A percentile compares a stretch with the other conserved stretches of the same genome.
phyloP scores from a whole-genome alignment of 2,329 filamentous ascomycete species.

The Hypomyces rosellus region DNA sequence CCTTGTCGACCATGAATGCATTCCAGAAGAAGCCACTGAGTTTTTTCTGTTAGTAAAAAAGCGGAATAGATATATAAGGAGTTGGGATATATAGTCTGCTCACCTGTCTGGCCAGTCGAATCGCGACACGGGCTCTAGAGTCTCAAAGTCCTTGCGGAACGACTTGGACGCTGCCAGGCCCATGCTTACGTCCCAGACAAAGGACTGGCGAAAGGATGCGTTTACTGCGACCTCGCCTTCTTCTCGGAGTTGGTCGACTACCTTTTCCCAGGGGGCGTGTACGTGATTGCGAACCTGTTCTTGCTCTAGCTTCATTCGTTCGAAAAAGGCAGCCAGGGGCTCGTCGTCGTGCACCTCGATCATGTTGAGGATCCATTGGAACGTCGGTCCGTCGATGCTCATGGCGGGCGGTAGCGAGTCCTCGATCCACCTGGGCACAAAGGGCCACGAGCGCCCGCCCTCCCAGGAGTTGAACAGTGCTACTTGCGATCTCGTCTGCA shows the following conservation, averaged over 20 bases:
- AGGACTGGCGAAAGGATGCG: slow-evolving; percentile 31
- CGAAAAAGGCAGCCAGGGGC: slow-evolving; percentile 22
- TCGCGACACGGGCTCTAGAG: slow-evolving; percentile 24
- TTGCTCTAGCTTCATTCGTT: slow-evolving; percentile 21
- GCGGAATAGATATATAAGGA: background rate
- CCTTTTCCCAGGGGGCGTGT: slow-evolving; percentile 30
- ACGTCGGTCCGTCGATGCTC: slow-evolving; percentile 33
- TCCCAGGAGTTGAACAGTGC: slow-evolving; percentile 31
- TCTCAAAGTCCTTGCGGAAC: slow-evolving; percentile 15
- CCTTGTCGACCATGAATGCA: slow-evolving; percentile 29
- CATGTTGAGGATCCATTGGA: slow-evolving; percentile 32
- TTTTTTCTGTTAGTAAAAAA: background rate
- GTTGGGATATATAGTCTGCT: slow-evolving; percentile 10
- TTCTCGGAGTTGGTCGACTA: slow-evolving; percentile 25
- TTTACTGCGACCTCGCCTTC: slow-evolving; percentile 26
- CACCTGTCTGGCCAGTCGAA: slow-evolving; percentile 35
- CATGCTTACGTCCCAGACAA: slow-evolving; percentile 34
- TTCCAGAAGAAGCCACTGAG: slow-evolving; percentile 33
- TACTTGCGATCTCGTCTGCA: slow-evolving; percentile 24
- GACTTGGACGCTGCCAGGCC: slow-evolving; percentile 18
- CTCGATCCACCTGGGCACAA: slow-evolving; percentile 30
- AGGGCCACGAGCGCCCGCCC: slow-evolving; percentile 31
- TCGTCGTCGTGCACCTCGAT: slow-evolving; percentile 19
- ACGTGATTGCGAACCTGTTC: slow-evolving; percentile 20
- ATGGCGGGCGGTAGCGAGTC: slow-evolving; percentile 27